Conservation (phyloP, 257 asterid species). For the Cruciata laevipes region DNA sequence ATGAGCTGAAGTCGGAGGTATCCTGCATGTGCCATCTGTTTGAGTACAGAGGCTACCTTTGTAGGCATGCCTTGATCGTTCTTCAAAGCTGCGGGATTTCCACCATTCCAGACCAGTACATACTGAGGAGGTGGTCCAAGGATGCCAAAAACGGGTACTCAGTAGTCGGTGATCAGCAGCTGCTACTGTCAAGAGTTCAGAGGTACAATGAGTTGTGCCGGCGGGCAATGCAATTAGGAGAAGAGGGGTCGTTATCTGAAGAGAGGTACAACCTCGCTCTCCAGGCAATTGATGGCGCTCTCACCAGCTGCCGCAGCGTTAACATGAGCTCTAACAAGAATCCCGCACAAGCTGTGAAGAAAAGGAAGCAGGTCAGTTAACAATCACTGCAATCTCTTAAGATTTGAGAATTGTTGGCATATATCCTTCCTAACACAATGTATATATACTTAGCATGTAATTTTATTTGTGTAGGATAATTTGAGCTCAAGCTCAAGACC, state of each 20-base stretch:
- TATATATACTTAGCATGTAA: neutral
- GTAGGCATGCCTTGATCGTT: constrained; percentile 87
- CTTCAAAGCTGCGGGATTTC: constrained; percentile 83
- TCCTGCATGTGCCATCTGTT: constrained; percentile 78
- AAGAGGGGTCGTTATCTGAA: constrained; percentile 91
- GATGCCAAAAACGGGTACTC: constrained; percentile 60
- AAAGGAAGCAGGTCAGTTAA: constrained; percentile 72
- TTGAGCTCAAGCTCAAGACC: constrained; percentile 61
- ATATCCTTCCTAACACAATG: no score
- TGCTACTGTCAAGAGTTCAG: constrained; percentile 77
- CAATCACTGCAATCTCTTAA: constrained; percentile 8
- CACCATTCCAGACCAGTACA: constrained; percentile 62
- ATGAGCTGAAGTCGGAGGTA: constrained; percentile 68
- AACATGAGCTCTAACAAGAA: constrained; percentile 65
- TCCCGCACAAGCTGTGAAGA: constrained; percentile 68
- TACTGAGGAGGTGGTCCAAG: constrained; percentile 88
- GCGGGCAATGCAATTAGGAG: constrained; percentile 69
- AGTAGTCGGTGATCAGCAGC: constrained; percentile 48
- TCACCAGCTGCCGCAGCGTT: constrained; percentile 60
- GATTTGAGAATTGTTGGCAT: no score
- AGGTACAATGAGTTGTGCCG: constrained; percentile 72
- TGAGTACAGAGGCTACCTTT: constrained; percentile 79
- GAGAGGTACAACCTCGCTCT: constrained; percentile 56
- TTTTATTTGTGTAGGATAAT: constrained; percentile 49
- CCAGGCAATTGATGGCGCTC: constrained; percentile 76